Conservation (phyloP, 2,329 filamentous ascomycete genomes). For the Stemphylium vesicarium region DNA sequence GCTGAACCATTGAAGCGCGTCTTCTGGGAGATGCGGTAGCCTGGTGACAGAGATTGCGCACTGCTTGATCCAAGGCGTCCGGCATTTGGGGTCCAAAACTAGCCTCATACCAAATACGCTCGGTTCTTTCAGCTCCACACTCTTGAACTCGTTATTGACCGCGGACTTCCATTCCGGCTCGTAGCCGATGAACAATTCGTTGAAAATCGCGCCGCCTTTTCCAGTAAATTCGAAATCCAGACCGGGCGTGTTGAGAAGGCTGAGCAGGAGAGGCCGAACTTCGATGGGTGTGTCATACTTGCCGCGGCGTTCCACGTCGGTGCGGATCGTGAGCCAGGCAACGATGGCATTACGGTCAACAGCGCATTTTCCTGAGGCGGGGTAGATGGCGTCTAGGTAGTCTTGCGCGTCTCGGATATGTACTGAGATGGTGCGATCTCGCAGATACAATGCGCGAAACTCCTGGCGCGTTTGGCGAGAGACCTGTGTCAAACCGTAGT, state of each 20-base stretch:
- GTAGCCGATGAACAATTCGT: slow-evolving; percentile 15
- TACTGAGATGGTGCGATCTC: slow-evolving; percentile 13
- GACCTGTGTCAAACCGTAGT: slow-evolving; percentile 14
- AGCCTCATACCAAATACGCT: slow-evolving; percentile 12
- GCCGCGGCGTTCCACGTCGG: slow-evolving; percentile 13
- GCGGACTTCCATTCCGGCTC: slow-evolving; percentile 10
- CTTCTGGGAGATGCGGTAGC: slow-evolving; percentile 14
- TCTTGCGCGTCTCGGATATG: slow-evolving; percentile 18
- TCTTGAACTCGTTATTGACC: slow-evolving; percentile 12
- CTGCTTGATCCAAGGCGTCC: slow-evolving; percentile 11
- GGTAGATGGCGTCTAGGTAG: slow-evolving; percentile 10
- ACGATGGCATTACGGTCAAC: slow-evolving; percentile 8
- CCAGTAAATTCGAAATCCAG: slow-evolving; percentile 15
- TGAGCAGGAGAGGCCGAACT: slow-evolving; percentile 11
- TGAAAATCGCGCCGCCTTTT: slow-evolving; percentile 13
- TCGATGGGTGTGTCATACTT: slow-evolving; percentile 18
- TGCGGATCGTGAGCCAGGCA: slow-evolving; percentile 15
- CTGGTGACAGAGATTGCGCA: slow-evolving; percentile 14
- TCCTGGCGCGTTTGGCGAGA: slow-evolving; percentile 15
- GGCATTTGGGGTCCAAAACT: slow-evolving; percentile 11
- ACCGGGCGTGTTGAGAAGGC: slow-evolving; percentile 8
- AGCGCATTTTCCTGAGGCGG: not conserved
- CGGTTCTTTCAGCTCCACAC: slow-evolving; percentile 15
- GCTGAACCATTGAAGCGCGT: slow-evolving; percentile 12
- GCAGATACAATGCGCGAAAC: slow-evolving; percentile 11